A percentile compares a stretch with the other conserved stretches of the same genome.
phyloP scores from a whole-genome alignment of 257 asterid species.

The Gentiana straminea region DNA sequence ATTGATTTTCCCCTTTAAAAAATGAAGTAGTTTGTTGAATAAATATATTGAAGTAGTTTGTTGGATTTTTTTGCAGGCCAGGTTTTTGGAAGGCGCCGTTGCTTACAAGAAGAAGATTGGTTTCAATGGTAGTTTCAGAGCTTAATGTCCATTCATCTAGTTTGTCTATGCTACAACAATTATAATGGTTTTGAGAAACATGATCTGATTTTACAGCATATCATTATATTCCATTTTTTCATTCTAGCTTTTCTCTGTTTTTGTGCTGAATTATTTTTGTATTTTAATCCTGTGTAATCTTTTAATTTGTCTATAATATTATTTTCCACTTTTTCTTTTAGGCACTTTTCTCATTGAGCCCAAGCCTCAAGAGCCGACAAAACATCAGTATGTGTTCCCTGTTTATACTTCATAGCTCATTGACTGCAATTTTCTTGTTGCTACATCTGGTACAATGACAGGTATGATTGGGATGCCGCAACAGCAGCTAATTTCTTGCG shows the following conservation, averaged over 20 bases:
- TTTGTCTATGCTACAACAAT: background rate
- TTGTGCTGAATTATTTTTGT: too few relatives aligned
- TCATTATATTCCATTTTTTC: background rate
- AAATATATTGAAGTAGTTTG: background rate
- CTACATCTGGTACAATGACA: slow-evolving; percentile 16
- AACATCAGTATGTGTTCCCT: slow-evolving; percentile 66
- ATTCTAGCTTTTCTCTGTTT: background rate
- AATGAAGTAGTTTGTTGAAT: too few relatives aligned
- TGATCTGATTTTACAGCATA: background rate
- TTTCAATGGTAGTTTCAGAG: slow-evolving; percentile 57
- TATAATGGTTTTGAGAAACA: background rate
- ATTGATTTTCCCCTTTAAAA: too few relatives aligned
- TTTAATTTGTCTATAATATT: background rate
- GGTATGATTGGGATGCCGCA: slow-evolving; percentile 99
- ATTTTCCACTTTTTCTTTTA: slow-evolving; percentile 15
- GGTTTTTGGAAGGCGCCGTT: slow-evolving; percentile 84
- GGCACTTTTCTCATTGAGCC: slow-evolving; percentile 98
- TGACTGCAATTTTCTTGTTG: background rate
- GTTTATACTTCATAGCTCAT: background rate
- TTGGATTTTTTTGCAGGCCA: slow-evolving; percentile 47
- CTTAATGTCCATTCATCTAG: background rate
- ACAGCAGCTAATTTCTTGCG: slow-evolving; percentile 92
- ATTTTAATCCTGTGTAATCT: too few relatives aligned
- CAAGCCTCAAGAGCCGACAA: slow-evolving; percentile 99
- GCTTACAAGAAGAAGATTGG: slow-evolving; percentile 97